Evolutionary conservation across 495 filamentous ascomycete species (phyloP).

Genomic region (Aspergillus egyptiacus): DNA sequence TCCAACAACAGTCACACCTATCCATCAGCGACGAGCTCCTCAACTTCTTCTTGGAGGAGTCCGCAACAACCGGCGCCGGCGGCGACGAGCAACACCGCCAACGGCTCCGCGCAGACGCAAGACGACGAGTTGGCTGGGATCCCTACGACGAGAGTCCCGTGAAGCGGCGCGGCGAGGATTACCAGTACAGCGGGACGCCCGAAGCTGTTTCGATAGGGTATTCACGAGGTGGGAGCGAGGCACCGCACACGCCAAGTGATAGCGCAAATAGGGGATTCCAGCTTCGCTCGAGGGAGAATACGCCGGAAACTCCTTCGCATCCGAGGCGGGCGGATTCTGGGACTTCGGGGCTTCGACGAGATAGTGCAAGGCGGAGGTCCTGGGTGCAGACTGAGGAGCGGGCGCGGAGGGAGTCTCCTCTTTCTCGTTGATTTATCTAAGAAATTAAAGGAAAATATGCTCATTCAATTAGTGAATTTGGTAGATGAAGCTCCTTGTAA

Average conservation of each 20-base stretch:
- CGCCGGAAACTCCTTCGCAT: slow-evolving; percentile 32
- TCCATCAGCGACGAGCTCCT: slow-evolving; percentile 92
- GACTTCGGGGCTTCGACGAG: slow-evolving; percentile 17
- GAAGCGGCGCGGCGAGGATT: slow-evolving; percentile 58
- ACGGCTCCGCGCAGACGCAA: slow-evolving; percentile 63
- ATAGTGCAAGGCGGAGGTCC: slow-evolving; percentile 23
- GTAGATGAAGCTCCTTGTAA: too few relatives aligned
- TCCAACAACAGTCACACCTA: slow-evolving; percentile 88
- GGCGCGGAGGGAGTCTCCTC: slow-evolving; percentile 22
- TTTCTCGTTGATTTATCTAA: slow-evolving; percentile 23
- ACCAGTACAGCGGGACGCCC: slow-evolving; percentile 40
- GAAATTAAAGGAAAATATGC: not conserved
- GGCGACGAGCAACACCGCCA: slow-evolving; percentile 64
- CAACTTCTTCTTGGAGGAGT: slow-evolving; percentile 89
- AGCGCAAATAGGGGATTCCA: slow-evolving; percentile 26
- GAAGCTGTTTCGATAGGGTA: slow-evolving; percentile 23
- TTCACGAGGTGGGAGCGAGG: slow-evolving; percentile 21
- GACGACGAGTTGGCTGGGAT: slow-evolving; percentile 81
- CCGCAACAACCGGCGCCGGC: slow-evolving; percentile 64
- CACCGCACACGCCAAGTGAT: slow-evolving; percentile 29
- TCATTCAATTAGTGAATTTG: slow-evolving; percentile 12
- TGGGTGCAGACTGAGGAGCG: slow-evolving; percentile 22
- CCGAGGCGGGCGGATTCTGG: slow-evolving; percentile 18
- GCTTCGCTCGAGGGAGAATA: slow-evolving; percentile 36
- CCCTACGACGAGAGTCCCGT: slow-evolving; percentile 70